Percentiles rank a stretch among this genome's conserved stretches.
phyloP scores from a whole-genome alignment of 2,329 filamentous ascomycete species.

The Lecanicillium sp. region DNA sequence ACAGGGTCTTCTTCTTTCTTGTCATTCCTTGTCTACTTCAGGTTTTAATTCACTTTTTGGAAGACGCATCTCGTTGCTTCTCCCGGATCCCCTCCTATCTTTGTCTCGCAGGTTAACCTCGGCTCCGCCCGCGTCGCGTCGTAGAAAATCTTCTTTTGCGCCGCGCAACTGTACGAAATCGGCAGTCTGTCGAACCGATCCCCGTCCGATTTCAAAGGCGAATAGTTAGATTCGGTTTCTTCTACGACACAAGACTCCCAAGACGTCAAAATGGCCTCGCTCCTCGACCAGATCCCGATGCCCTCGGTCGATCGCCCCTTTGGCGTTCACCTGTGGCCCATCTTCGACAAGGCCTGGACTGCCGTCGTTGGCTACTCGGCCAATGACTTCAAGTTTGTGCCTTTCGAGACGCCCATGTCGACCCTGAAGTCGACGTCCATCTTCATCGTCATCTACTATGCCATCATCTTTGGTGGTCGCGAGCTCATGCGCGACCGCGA shows the following conservation, averaged over 20 bases:
- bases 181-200: too few relatives aligned
- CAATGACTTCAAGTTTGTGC: constrained; percentile 76
- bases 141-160: too few relatives aligned
- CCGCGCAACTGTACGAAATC: too few relatives aligned
- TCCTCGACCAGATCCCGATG: constrained; percentile 50
- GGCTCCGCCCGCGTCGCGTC: constrained; percentile 7
- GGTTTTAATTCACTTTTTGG: background rate
- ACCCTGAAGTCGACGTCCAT: constrained; percentile 75
- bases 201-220: background rate
- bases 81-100: background rate
- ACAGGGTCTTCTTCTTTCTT: constrained; percentile 18
- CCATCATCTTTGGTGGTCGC: constrained; percentile 85
- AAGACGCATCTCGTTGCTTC: background rate
- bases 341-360: constrained; percentile 84
- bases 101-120: background rate
- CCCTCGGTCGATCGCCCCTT: constrained; percentile 89
- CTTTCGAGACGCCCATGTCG: constrained; percentile 79
- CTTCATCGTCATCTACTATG: constrained; percentile 82
- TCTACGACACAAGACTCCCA: background rate
- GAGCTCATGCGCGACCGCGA: constrained; percentile 84
- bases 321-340: constrained; percentile 83
- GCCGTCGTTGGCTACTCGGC: constrained; percentile 70
- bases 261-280: constrained; percentile 29
- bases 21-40: constrained; percentile 24
- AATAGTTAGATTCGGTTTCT: background rate